Percentiles rank a stretch among this genome's conserved stretches.
These are phyloP conservation scores for Daldinia concentrica DNA, from an alignment of 495 filamentous ascomycete species.

Conservation along the genomic window DNA sequence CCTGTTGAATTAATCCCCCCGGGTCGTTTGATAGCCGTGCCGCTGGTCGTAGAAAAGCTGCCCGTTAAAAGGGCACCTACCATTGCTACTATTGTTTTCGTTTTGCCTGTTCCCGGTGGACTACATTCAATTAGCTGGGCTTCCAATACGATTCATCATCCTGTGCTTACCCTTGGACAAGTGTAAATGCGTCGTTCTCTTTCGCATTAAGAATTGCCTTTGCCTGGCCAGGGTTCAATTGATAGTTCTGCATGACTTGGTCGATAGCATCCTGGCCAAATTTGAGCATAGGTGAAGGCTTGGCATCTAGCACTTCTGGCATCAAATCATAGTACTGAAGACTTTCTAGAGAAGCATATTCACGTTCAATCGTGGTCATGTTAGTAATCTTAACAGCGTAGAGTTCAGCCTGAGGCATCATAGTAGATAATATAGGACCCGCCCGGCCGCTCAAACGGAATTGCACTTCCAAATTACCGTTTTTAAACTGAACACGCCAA, in stretches of 20 bases:
- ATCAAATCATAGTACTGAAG: conserved; percentile 95
- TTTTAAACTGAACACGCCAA: conserved; percentile 78
- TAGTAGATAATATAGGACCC: conserved; percentile 49
- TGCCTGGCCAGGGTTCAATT: conserved; percentile 88
- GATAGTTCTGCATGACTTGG: conserved; percentile 75
- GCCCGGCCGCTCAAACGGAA: conserved; percentile 71
- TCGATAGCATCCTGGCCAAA: conserved; percentile 77
- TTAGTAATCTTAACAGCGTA: conserved; percentile 83
- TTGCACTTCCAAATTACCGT: conserved; percentile 79
- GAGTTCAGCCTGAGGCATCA: conserved; percentile 66
- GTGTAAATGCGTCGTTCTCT: conserved; percentile 93
- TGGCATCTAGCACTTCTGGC: conserved; percentile 86
- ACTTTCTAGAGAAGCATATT: conserved; percentile 89
- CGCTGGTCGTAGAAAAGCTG: conserved; percentile 58
- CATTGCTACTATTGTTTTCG: conserved; percentile 96
- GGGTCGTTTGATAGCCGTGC: conserved; percentile 61
- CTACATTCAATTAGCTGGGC: conserved; percentile 46
- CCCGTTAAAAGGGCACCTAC: conserved; percentile 84
- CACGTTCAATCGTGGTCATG: conserved; percentile 90
- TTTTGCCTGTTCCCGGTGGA: conserved; percentile 96
- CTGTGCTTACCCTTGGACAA: conserved; percentile 81
- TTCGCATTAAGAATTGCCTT: conserved; percentile 89
- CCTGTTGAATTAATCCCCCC: conserved; percentile 44
- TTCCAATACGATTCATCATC: not conserved
- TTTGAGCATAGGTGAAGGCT: conserved; percentile 84